Evolutionary conservation across 1,284 basidiomycete genomes (phyloP).

Genomic region (Trametes sp.): DNA sequence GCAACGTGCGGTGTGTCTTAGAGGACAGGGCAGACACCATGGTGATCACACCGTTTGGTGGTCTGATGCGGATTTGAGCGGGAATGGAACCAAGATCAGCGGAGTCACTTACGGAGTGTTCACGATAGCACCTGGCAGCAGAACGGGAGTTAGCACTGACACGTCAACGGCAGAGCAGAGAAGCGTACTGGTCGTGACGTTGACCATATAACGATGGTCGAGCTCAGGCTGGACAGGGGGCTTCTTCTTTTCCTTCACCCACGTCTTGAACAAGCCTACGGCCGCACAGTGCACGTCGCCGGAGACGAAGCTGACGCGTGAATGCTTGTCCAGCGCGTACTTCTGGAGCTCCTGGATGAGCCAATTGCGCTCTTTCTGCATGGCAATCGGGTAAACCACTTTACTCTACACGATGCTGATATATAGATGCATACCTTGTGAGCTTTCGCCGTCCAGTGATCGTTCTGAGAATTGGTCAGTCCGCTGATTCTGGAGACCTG

Average conservation of each 20-base stretch:
- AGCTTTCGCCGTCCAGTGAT: slow-evolving; percentile 86
- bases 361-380: slow-evolving; percentile 89
- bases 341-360: slow-evolving; percentile 83
- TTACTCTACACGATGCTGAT: background rate
- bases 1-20: slow-evolving; percentile 87
- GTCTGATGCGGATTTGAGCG: slow-evolving; percentile 41
- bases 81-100: background rate
- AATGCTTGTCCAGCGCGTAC: slow-evolving; percentile 64
- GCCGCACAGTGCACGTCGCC: slow-evolving; percentile 94
- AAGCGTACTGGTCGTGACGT: slow-evolving; percentile 73
- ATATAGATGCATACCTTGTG: slow-evolving; percentile 66
- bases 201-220: slow-evolving; percentile 90
- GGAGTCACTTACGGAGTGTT: slow-evolving; percentile 72
- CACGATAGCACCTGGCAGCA: slow-evolving; percentile 72
- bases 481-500: background rate
- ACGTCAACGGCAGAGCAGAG: background rate
- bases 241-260: slow-evolving; percentile 56
- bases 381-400: background rate
- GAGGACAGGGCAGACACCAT: slow-evolving; percentile 84
- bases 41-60: slow-evolving; percentile 79
- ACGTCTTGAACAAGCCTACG: slow-evolving; percentile 80
- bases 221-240: slow-evolving; percentile 55
- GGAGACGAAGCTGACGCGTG: slow-evolving; percentile 85
- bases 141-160: slow-evolving; percentile 8
- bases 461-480: slow-evolving; percentile 62